Evolutionary conservation across 371 early-diverging fungal genomes (phyloP), one percentile per base, ranked within the genome.

Genomic region (Apophysomyces trapeziformis): DNA sequence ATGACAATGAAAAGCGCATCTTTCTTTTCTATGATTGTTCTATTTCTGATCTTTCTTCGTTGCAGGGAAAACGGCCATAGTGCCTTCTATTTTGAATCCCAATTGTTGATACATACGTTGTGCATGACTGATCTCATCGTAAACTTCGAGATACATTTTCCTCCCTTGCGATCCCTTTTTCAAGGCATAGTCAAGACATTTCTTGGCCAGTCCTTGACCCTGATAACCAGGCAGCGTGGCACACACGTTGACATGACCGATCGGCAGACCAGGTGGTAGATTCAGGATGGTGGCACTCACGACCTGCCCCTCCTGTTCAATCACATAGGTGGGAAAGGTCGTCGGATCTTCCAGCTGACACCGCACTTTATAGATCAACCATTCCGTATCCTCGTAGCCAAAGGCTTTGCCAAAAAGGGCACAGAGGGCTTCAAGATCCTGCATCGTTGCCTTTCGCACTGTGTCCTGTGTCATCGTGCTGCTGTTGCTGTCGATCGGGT

Each of bases 181-280:
- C 36, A 67, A 18, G 5, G 67, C 67, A 21, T 43, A 41, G 21
- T 57, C 14, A 7, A 67, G 56, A 37, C 67, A 67, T 1, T 8
- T 18, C 14, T 35, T 41, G 11, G 54, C 67, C 13, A 67, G 21
- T 4, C 61, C 61, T 13, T 38, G 36, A 6, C 61, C 38, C 26
- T 67, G 67, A 45, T 61, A 39, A 0, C 21, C 61, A 13, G 67
- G 67, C 1, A 56, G 36, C 0, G 67, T 67, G 4, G 61, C 67
- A 21, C 38, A 36, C n/a, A 61, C 67, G 36, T 61, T 67, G 57
- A 67, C 67, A 43, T 67, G 67, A 12, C 46, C 56, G n/a, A 67
- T 39, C 7, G 67, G 47, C 12, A 61, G 38, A 1, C 67, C 67
- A 8, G 14, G 21, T 0, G 67, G 67, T 11, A 37, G 16, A 35